Evolutionary conservation across 2,329 filamentous ascomycete species (phyloP).

Genomic region (Chrysoporthe cubensis): DNA sequence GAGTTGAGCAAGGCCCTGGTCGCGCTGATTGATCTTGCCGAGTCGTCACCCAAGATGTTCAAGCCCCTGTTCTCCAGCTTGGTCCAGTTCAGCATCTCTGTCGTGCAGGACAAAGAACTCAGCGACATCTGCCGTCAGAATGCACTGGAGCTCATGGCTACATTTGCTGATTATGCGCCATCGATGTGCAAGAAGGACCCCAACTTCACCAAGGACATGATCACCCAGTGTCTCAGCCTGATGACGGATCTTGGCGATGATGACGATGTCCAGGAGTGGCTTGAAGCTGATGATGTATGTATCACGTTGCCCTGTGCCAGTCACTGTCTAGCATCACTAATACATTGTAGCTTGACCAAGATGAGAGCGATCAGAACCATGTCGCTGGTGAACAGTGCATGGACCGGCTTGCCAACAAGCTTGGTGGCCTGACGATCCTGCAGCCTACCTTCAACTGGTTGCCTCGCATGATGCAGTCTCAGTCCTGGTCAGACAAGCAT

Average conservation of each 20-base stretch:
- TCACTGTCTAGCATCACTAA: conserved; percentile 32
- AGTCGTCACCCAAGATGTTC: conserved; percentile 97
- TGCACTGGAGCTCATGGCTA: conserved; percentile 94
- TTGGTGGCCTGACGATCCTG: conserved; percentile 90
- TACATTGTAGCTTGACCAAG: conserved; percentile 73
- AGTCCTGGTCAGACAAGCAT: conserved; percentile 92
- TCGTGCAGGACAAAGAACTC: conserved; percentile 95
- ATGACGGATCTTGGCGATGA: conserved; percentile 97
- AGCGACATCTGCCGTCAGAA: conserved; percentile 91
- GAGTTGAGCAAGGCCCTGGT: conserved; percentile 88
- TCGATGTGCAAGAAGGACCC: conserved; percentile 93
- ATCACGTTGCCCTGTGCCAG: background rate
- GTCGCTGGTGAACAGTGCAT: conserved; percentile 98
- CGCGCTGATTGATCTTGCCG: conserved; percentile 90
- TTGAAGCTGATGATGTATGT: conserved; percentile 84
- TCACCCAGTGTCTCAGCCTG: conserved; percentile 93
- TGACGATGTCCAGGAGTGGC: conserved; percentile 93
- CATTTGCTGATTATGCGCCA: conserved; percentile 92
- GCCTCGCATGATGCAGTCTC: conserved; percentile 95
- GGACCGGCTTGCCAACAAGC: conserved; percentile 95
- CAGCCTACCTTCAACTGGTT: conserved; percentile 96
- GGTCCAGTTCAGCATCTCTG: conserved; percentile 88
- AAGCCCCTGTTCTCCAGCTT: conserved; percentile 90
- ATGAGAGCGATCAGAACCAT: conserved; percentile 96
- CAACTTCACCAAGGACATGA: conserved; percentile 95